Evolutionary conservation across 805 yeast genomes (phyloP).

Genomic region (Starmera amethionina): DNA sequence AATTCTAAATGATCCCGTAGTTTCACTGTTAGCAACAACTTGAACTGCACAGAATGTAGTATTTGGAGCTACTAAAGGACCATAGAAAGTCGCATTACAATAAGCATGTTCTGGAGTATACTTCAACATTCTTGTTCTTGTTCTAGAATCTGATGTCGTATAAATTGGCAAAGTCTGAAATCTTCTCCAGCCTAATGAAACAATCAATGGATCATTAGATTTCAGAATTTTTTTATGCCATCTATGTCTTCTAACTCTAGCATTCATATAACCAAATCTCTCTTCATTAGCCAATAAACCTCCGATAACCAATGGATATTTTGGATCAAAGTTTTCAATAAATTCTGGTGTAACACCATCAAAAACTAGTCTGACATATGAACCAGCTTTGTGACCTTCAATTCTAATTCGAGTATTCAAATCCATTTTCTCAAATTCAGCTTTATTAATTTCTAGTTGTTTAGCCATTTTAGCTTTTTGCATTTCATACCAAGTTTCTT

Average conservation of each 20-base stretch:
- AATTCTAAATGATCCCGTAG: conserved; percentile 86
- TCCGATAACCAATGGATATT: conserved; percentile 79
- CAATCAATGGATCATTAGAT: conserved; percentile 88
- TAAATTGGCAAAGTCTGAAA: conserved; percentile 94
- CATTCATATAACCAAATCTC: conserved; percentile 86
- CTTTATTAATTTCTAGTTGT: conserved; percentile 87
- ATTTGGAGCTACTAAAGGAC: conserved; percentile 95
- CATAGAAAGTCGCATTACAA: conserved; percentile 92
- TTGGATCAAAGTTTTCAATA: conserved; percentile 76
- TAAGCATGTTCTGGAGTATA: conserved; percentile 98
- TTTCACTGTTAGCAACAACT: conserved; percentile 70
- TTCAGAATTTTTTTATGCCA: conserved; percentile 97
- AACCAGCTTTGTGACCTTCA: conserved; percentile 90
- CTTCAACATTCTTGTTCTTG: conserved; percentile 95
- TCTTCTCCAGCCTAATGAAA: conserved; percentile 97
- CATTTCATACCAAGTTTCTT: conserved; percentile 95
- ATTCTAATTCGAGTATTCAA: conserved; percentile 65
- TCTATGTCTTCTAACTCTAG: conserved; percentile 92
- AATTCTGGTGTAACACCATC: conserved; percentile 84
- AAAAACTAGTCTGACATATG: conserved; percentile 85
- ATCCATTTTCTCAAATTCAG: conserved; percentile 67
- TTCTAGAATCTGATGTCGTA: conserved; percentile 94
- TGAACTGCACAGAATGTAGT: conserved; percentile 96
- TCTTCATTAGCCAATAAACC: conserved; percentile 87
- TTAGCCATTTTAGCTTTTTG: conserved; percentile 96